phyloP scores from a whole-genome alignment of 2,329 filamentous ascomycete genomes.

The Coniochaeta hoffmannii region DNA sequence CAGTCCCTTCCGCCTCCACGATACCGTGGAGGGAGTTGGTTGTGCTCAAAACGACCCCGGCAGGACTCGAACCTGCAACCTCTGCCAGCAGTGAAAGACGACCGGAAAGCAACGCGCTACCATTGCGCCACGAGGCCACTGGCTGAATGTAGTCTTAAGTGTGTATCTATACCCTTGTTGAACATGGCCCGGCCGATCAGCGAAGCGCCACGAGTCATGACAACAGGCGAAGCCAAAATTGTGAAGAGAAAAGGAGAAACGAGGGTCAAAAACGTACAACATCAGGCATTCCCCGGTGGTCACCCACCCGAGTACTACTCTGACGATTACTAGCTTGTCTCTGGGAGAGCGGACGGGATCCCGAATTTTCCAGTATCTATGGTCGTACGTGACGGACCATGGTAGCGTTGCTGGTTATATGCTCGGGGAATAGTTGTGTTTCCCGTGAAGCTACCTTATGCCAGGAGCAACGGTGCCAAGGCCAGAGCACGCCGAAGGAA shows the following conservation, averaged over 20 bases:
- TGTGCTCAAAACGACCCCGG: not conserved
- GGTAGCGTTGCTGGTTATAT: no score
- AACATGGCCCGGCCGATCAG: not conserved
- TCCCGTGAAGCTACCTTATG: no score
- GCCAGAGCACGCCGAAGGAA: no score
- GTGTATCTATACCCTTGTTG: not conserved
- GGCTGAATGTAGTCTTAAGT: not conserved
- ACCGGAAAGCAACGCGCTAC: constrained; percentile 1
- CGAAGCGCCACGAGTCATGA: not conserved
- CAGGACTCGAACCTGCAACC: constrained; percentile 1
- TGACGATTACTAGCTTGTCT: not conserved
- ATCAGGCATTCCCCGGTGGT: no score
- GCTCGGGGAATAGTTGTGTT: no score
- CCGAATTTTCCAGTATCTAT: not conserved
- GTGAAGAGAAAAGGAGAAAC: no score
- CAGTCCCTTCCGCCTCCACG: no score
- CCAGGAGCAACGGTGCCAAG: no score
- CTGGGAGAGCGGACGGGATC: not conserved
- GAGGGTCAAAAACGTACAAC: no score
- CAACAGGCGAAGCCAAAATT: not conserved
- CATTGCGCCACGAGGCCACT: not conserved
- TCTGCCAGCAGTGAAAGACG: not conserved
- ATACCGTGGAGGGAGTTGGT: no score
- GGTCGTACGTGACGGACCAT: no score
- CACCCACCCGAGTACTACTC: not conserved